Conservation (phyloP, 2,329 filamentous ascomycete species). For the Fusarium abutilonis region DNA sequence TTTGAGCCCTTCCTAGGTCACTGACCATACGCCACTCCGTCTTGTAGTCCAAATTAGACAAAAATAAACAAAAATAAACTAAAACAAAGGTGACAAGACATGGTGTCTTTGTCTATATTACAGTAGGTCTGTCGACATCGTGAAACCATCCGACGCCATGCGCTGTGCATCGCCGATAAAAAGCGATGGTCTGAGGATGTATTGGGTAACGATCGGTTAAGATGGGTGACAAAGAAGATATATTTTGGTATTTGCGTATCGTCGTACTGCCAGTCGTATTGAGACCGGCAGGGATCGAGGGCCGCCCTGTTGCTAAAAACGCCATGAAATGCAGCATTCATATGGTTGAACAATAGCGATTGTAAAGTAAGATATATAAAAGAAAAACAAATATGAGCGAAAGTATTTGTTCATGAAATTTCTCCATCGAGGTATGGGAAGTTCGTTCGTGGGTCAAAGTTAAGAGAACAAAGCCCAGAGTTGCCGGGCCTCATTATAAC, state of each 20-base stretch:
- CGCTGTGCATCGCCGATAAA: conserved; percentile 42
- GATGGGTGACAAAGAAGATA: conserved; percentile 38
- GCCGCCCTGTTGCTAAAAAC: conserved; percentile 30
- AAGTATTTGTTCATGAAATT: conserved; percentile 8
- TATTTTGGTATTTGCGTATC: conserved; percentile 39
- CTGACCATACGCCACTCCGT: conserved; percentile 38
- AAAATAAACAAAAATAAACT: conserved; percentile 32
- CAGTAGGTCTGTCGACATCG: conserved; percentile 38
- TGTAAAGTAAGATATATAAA: conserved; percentile 16
- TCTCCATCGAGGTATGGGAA: conserved; percentile 2
- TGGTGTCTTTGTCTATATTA: conserved; percentile 44
- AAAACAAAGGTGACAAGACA: conserved; percentile 36
- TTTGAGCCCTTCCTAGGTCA: conserved; percentile 34
- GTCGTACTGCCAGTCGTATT: conserved; percentile 34
- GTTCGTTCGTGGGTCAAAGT: neutral
- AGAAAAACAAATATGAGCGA: conserved; percentile 9
- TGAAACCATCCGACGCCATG: conserved; percentile 40
- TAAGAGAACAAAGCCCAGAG: neutral
- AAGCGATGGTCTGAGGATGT: conserved; percentile 36
- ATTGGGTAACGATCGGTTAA: conserved; percentile 33
- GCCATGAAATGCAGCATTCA: conserved; percentile 37
- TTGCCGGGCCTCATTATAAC: conserved; percentile 58
- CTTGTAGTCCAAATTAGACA: conserved; percentile 42
- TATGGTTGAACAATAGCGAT: conserved; percentile 33
- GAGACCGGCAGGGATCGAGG: conserved; percentile 22